Conservation (phyloP, 2,329 filamentous ascomycete species). For the Orbilia brochopaga region DNA sequence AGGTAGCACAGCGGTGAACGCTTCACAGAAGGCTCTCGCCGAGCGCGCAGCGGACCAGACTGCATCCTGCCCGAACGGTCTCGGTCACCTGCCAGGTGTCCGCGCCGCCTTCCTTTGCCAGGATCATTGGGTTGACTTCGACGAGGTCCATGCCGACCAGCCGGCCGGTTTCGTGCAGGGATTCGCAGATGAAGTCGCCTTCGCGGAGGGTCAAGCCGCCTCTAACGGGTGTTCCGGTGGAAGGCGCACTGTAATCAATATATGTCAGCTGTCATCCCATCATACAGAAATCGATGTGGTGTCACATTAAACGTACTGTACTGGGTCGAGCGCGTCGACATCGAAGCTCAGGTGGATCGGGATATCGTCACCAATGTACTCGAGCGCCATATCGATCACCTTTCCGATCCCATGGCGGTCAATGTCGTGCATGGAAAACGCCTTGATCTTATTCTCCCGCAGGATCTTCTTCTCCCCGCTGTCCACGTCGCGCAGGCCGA, state of each 20-base stretch:
- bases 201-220: slow-evolving; percentile 92
- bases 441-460: slow-evolving; percentile 85
- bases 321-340: slow-evolving; percentile 92
- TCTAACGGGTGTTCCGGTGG: slow-evolving; percentile 91
- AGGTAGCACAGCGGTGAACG: background rate
- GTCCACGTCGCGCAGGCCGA: slow-evolving; percentile 91
- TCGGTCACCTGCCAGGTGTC: slow-evolving; percentile 62
- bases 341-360: slow-evolving; percentile 98
- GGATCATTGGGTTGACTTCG: slow-evolving; percentile 58
- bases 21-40: slow-evolving; percentile 85
- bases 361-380: slow-evolving; percentile 89
- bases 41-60: slow-evolving; percentile 85
- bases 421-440: slow-evolving; percentile 98
- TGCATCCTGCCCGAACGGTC: slow-evolving; percentile 88
- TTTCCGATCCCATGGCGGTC: slow-evolving; percentile 93
- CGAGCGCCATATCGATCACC: slow-evolving; percentile 98
- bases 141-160: slow-evolving; percentile 78
- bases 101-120: slow-evolving; percentile 64
- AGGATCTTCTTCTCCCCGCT: slow-evolving; percentile 91
- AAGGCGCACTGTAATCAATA: slow-evolving; percentile 71
- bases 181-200: slow-evolving; percentile 95
- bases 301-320: slow-evolving; percentile 61
- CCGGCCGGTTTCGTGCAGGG: slow-evolving; percentile 78
- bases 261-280: background rate
- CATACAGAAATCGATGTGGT: background rate